Evolutionary conservation across 805 yeast genomes (phyloP).

Genomic region (Sugiyamaella smithiae): DNA sequence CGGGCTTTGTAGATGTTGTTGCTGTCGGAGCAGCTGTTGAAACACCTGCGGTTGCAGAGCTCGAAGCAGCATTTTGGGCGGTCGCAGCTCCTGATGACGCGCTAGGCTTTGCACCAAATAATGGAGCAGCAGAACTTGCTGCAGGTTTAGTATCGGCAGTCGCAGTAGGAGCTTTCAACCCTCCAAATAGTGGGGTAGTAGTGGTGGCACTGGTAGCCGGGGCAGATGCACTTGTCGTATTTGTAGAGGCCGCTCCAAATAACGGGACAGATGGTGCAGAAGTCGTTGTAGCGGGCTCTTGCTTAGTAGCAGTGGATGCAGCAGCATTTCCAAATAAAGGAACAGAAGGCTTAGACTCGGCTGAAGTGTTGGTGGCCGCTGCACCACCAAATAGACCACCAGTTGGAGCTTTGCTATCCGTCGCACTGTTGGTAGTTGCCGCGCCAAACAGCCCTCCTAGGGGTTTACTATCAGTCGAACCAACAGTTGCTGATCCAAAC

Average conservation of each 20-base stretch:
- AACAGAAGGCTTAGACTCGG: constrained; percentile 3
- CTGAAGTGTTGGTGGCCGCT: background rate
- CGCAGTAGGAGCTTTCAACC: too few species aligned
- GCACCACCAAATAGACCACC: constrained; percentile 6
- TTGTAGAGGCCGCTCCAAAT: background rate
- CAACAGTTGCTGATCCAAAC: too few species aligned
- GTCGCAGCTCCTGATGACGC: too few species aligned
- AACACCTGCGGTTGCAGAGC: constrained; percentile 1
- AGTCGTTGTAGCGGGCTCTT: background rate
- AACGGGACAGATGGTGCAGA: background rate
- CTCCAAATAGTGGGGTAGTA: too few species aligned
- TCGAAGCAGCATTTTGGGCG: too few species aligned
- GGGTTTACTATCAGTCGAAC: constrained; percentile 10
- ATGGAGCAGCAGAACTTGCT: too few species aligned
- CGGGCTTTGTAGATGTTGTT: constrained; percentile 18
- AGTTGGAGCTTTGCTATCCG: constrained; percentile 3
- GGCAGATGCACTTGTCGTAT: background rate
- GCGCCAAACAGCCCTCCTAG: constrained; percentile 14
- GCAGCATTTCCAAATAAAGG: constrained; percentile 9
- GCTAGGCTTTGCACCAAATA: too few species aligned
- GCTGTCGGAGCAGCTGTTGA: constrained; percentile 18
- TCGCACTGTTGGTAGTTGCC: too few species aligned
- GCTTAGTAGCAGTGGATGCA: background rate
- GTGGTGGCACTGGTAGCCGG: background rate
- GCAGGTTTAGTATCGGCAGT: too few species aligned